Conservation (phyloP, 2,329 filamentous ascomycete species). For the Fusarium nisikadoi region DNA sequence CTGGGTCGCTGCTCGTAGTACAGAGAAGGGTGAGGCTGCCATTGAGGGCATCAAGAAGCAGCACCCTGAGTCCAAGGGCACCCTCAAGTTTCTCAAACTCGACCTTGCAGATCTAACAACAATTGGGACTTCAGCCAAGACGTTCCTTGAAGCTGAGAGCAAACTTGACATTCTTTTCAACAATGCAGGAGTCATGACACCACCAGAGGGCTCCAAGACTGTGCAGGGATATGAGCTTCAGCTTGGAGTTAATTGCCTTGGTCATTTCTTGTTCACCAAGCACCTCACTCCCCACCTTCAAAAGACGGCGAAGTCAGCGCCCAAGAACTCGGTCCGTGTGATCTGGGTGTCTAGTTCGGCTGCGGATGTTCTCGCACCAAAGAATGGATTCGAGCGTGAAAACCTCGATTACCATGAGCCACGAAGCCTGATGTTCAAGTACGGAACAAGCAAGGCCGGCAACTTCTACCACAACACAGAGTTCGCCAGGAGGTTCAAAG, state of each 20-base stretch:
- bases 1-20: constrained; percentile 63
- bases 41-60: constrained; percentile 56
- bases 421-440: constrained; percentile 40
- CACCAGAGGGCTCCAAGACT: constrained; percentile 54
- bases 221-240: constrained; percentile 56
- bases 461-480: constrained; percentile 47
- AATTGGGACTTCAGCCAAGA: constrained; percentile 47
- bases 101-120: constrained; percentile 56
- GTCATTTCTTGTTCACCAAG: constrained; percentile 54
- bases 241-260: constrained; percentile 55
- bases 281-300: constrained; percentile 51
- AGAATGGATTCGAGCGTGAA: constrained; percentile 41
- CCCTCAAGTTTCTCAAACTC: constrained; percentile 56
- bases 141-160: constrained; percentile 46
- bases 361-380: constrained; percentile 39
- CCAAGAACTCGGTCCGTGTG: constrained; percentile 46
- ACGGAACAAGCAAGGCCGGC: constrained; percentile 47
- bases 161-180: constrained; percentile 56
- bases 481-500: constrained; percentile 44
- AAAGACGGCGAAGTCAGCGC: constrained; percentile 48
- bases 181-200: constrained; percentile 58
- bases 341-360: constrained; percentile 49
- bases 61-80: constrained; percentile 51
- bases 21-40: constrained; percentile 56
- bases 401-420: constrained; percentile 45